Base-by-base conservation (phyloP, 495 filamentous ascomycete genomes). In the Emericellopsis terricola region DNA sequence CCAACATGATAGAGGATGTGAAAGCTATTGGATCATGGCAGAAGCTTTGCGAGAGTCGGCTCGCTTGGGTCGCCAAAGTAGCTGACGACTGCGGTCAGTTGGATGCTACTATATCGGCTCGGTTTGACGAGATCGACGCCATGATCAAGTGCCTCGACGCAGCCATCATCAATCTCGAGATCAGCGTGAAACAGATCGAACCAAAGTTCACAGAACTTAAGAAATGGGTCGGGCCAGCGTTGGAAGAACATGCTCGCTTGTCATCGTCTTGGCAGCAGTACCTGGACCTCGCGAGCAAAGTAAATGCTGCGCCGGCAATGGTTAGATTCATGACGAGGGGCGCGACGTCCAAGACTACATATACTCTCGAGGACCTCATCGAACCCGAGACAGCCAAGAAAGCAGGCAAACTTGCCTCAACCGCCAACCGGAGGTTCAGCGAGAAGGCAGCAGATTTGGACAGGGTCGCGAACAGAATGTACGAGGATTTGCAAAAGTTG, bases 11-110 rank as follows among this genome's bases (percentile, higher is more conserved):
- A 35, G 58, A 73, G 11, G 68, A 81, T 42, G 67, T 77, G 33
- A 77, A 73, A 37, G 74, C 82, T 40, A 51, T 92, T 15, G 63
- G 73, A 45, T 69, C 78, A 66, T 93, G 84, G 81, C 78, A 79
- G 47, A 71, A 73, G 38, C 60, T 93, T 8, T 91, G 81, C 55
- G 71, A 71, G 47, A 60, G 71, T 15, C 70, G 84, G 18, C 66
- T 69, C 35, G 65, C 59, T 24, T 94, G 86, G 86, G 73, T 81
- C n/a, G 41, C 69, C 24, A 60, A 63, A 21, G 50, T 85, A n/a
- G 62, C 75, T 2, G 68, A 71, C 14, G 68, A 72, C 26, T 82
- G 77, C 42, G 52, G 53, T 15, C 50, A 54, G 3, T 71, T 78
- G 52, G 69, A 76, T 20, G 55, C 61, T 31, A 49, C 49, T 8